These are phyloP conservation scores for Fusarium xyrophilum DNA, from an alignment of 2,329 filamentous ascomycete species.

Conservation along the genomic window DNA sequence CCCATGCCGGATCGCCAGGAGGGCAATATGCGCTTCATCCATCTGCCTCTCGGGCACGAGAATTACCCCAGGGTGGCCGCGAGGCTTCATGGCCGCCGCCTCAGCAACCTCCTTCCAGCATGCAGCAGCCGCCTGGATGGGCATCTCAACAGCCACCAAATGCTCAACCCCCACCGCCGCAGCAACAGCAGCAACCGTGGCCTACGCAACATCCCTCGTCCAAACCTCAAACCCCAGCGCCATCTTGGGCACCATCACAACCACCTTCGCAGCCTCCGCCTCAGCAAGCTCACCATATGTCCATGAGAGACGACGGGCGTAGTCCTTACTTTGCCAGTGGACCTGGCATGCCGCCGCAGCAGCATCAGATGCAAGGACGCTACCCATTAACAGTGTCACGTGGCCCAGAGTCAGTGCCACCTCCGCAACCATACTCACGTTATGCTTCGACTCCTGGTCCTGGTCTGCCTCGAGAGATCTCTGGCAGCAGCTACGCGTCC, in stretches of 20 bases:
- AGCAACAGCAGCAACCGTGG: conserved; percentile 46
- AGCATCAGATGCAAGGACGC: conserved; percentile 48
- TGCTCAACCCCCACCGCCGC: conserved; percentile 44
- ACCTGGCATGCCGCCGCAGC: conserved; percentile 37
- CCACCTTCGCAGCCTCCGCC: conserved; percentile 46
- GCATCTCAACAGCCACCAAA: conserved; percentile 44
- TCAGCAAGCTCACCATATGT: conserved; percentile 46
- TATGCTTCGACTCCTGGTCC: conserved; percentile 55
- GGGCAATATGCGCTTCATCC: conserved; percentile 61
- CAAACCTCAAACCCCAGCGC: conserved; percentile 47
- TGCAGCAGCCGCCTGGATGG: conserved; percentile 44
- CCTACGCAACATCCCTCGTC: conserved; percentile 43
- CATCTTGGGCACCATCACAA: conserved; percentile 46
- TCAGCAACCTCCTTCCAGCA: conserved; percentile 31
- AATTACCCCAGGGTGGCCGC: conserved; percentile 49
- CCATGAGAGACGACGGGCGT: conserved; percentile 49
- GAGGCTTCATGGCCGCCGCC: conserved; percentile 47
- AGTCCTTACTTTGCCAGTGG: conserved; percentile 47
- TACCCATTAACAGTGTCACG: conserved; percentile 51
- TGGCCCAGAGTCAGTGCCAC: conserved; percentile 51
- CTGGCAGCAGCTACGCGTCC: conserved; percentile 56
- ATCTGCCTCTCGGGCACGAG: conserved; percentile 53
- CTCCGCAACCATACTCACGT: conserved; percentile 51
- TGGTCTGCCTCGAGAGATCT: conserved; percentile 50
- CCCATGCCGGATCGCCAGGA: conserved; percentile 59